Evolutionary conservation across 805 yeast species (phyloP).

Genomic region (Ogataea nonfermentans): DNA sequence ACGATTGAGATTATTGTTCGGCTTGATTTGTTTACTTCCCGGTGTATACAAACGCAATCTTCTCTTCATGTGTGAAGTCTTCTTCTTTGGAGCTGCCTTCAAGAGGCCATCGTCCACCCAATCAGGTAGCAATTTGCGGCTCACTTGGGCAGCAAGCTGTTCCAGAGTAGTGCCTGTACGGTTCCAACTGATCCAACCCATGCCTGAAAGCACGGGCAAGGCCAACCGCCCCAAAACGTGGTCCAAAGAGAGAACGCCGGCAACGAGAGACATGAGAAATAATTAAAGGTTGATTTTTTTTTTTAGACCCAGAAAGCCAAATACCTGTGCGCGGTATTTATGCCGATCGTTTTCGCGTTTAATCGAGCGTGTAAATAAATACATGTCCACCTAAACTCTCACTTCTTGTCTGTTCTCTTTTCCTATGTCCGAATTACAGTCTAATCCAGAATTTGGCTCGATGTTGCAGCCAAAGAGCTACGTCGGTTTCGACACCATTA

Average conservation of each 20-base stretch:
- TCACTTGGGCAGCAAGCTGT: constrained; percentile 18
- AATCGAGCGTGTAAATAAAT: constrained; percentile 12
- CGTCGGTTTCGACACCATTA: constrained; percentile 96
- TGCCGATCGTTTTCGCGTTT: constrained; percentile 10
- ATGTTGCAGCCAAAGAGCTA: constrained; percentile 62
- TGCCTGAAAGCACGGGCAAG: constrained; percentile 4
- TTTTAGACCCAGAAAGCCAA: neutral
- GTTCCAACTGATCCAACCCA: constrained; percentile 3
- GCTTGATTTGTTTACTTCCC: constrained; percentile 76
- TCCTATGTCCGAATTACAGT: constrained; percentile 14
- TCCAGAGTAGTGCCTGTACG: constrained; percentile 6
- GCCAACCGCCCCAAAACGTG: constrained; percentile 5
- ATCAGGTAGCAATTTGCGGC: constrained; percentile 30
- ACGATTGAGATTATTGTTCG: constrained; percentile 72
- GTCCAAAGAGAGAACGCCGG: constrained; percentile 7
- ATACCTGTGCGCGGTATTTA: constrained; percentile 2
- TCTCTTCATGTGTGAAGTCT: constrained; percentile 80
- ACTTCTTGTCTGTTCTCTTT: neutral
- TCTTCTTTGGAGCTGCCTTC: constrained; percentile 92
- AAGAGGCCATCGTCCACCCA: constrained; percentile 69
- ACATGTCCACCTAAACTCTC: constrained; percentile 1
- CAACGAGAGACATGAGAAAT: constrained; percentile 10
- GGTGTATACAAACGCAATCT: constrained; percentile 82
- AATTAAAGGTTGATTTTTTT: neutral
- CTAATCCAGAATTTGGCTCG: constrained; percentile 8